Percentiles rank a stretch among this genome's conserved stretches.
Evolutionary conservation across 768 basidiomycete species (phyloP).

Genomic region (Inosperma sp.): DNA sequence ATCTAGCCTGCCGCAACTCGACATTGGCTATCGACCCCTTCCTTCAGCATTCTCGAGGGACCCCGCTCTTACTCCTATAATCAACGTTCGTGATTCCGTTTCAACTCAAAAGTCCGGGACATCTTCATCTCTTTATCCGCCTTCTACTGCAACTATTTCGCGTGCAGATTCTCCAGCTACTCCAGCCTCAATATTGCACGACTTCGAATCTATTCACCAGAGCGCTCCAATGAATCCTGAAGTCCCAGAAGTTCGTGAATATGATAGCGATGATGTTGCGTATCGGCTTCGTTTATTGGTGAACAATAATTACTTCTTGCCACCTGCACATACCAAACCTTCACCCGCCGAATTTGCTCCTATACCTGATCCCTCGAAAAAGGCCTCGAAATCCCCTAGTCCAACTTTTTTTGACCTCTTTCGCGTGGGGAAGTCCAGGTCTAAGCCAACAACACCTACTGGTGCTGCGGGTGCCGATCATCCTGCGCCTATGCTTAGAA

Average conservation of each 20-base stretch:
- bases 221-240: constrained; percentile 42
- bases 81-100: constrained; percentile 51
- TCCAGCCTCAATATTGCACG: constrained; percentile 52
- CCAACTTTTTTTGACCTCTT: constrained; percentile 68
- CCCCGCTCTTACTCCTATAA: constrained; percentile 39
- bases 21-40: constrained; percentile 33
- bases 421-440: constrained; percentile 60
- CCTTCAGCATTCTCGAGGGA: constrained; percentile 48
- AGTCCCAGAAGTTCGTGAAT: constrained; percentile 45
- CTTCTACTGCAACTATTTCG: constrained; percentile 61
- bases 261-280: constrained; percentile 73
- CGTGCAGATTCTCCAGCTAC: constrained; percentile 61
- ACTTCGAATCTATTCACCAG: constrained; percentile 38
- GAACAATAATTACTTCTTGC: constrained; percentile 85
- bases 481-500: constrained; percentile 48
- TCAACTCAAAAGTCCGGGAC: constrained; percentile 60
- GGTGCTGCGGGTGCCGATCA: constrained; percentile 31
- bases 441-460: constrained; percentile 55
- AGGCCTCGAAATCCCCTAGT: constrained; percentile 37
- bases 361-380: constrained; percentile 40
- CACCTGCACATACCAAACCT: constrained; percentile 83
- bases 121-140: constrained; percentile 77
- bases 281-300: constrained; percentile 80
- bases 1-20: constrained; percentile 28
- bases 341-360: constrained; percentile 58